These are phyloP conservation scores for Claviceps lovelessii DNA, from an alignment of 2,329 filamentous ascomycete genomes.

Conservation along the genomic window DNA sequence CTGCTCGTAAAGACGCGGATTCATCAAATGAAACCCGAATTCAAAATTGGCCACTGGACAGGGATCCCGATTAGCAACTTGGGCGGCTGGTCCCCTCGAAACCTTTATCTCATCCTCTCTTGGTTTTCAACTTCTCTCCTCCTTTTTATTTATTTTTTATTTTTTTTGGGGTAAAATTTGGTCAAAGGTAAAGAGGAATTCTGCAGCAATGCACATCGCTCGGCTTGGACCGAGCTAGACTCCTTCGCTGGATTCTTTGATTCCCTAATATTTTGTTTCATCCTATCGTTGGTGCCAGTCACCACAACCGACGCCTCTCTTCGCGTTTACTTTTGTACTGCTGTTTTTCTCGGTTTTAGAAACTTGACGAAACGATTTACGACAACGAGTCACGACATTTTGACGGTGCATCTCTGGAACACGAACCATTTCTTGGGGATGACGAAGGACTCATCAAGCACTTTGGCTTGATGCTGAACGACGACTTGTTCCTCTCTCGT, in stretches of 20 bases:
- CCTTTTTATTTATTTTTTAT: no score
- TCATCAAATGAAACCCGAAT: slow-evolving; percentile 27
- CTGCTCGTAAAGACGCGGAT: no score
- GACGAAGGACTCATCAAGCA: no score
- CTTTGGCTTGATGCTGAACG: no score
- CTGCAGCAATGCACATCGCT: slow-evolving; percentile 48
- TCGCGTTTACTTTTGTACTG: slow-evolving; percentile 3
- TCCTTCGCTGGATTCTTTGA: slow-evolving; percentile 11
- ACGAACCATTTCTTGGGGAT: slow-evolving; percentile 2
- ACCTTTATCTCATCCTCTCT: slow-evolving; percentile 14
- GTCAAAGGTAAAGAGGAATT: slow-evolving; percentile 39
- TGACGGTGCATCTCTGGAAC: slow-evolving; percentile 10
- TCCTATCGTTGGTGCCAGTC: slow-evolving; percentile 1
- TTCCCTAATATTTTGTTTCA: slow-evolving; percentile 13
- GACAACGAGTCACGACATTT: slow-evolving; percentile 28
- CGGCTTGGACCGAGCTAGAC: slow-evolving; percentile 34
- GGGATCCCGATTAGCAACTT: slow-evolving; percentile 25
- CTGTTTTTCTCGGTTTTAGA: slow-evolving; percentile 20
- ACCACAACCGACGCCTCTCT: slow-evolving; percentile 1
- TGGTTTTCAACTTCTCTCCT: slow-evolving; percentile 12
- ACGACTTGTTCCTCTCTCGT: no score
- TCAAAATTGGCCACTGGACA: slow-evolving; percentile 36
- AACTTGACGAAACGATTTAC: slow-evolving; percentile 32
- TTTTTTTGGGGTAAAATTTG: slow-evolving; percentile 14
- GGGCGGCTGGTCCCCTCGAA: slow-evolving; percentile 26